These are phyloP conservation scores for Macroventuria anomochaeta DNA, from an alignment of 2,329 filamentous ascomycete genomes.

Conservation along the genomic window DNA sequence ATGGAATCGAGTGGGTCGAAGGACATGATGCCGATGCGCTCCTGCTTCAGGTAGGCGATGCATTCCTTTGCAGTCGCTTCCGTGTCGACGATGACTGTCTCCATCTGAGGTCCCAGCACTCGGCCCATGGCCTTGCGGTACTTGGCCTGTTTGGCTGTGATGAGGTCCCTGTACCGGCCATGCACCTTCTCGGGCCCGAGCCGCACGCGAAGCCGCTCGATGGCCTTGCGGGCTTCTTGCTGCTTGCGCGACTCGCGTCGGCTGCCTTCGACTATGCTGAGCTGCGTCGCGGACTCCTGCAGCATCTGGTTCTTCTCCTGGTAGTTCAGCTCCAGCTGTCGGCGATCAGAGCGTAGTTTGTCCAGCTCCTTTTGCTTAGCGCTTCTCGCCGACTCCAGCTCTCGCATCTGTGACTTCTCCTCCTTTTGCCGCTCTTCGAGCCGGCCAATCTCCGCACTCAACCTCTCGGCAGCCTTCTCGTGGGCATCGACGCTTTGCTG, in stretches of 20 bases:
- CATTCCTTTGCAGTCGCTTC: constrained; percentile 94
- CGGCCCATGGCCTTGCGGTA: constrained; percentile 92
- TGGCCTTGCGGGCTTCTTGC: constrained; percentile 77
- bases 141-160: constrained; percentile 96
- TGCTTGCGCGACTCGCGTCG: constrained; percentile 86
- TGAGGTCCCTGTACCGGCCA: constrained; percentile 87
- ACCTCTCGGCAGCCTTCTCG: constrained; percentile 74
- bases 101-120: constrained; percentile 89
- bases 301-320: constrained; percentile 94
- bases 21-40: constrained; percentile 84
- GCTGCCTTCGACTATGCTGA: constrained; percentile 83
- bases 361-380: constrained; percentile 91
- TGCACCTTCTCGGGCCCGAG: constrained; percentile 79
- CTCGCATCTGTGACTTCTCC: constrained; percentile 67
- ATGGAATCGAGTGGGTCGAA: constrained; percentile 98
- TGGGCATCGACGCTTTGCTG: constrained; percentile 85
- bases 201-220: constrained; percentile 85
- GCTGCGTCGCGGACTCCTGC: constrained; percentile 78
- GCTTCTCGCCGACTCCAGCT: constrained; percentile 78
- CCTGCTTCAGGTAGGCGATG: constrained; percentile 91
- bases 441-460: constrained; percentile 72
- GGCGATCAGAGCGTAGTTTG: constrained; percentile 52
- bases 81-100: constrained; percentile 92
- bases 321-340: constrained; percentile 72
- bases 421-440: constrained; percentile 72